Evolutionary conservation across 2,329 filamentous ascomycete species (phyloP).

Genomic region (Fusarium verrucosum): DNA sequence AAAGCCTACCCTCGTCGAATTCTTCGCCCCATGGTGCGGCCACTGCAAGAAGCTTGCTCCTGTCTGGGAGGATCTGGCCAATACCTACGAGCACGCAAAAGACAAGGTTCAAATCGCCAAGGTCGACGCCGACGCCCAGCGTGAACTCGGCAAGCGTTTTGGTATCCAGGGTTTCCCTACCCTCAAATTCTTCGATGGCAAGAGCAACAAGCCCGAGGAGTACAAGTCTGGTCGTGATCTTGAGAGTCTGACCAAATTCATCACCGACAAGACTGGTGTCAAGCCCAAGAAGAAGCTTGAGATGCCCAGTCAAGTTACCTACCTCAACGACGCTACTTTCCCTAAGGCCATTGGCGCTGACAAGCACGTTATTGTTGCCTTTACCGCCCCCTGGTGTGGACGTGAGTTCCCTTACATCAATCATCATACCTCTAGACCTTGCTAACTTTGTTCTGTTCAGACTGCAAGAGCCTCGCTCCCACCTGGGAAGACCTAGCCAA

Average conservation of each 20-base stretch:
- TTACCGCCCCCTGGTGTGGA: slow-evolving; percentile 98
- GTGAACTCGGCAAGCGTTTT: slow-evolving; percentile 83
- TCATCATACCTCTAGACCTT: background rate
- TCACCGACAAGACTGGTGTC: slow-evolving; percentile 86
- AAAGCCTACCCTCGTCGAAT: slow-evolving; percentile 96
- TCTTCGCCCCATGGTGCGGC: slow-evolving; percentile 98
- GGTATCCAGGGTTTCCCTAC: slow-evolving; percentile 96
- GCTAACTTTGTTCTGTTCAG: slow-evolving; percentile 56
- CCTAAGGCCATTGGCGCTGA: slow-evolving; percentile 80
- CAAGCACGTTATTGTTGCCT: slow-evolving; percentile 92
- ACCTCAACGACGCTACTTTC: slow-evolving; percentile 84
- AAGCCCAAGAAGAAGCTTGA: slow-evolving; percentile 81
- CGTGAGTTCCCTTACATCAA: slow-evolving; percentile 70
- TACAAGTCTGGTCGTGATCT: slow-evolving; percentile 89
- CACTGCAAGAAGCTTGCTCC: slow-evolving; percentile 99
- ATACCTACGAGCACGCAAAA: slow-evolving; percentile 74
- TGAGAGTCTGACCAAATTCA: slow-evolving; percentile 82
- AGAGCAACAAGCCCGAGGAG: slow-evolving; percentile 83
- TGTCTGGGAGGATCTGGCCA: slow-evolving; percentile 89
- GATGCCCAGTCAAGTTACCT: slow-evolving; percentile 77
- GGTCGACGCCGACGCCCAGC: slow-evolving; percentile 93
- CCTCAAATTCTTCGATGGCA: slow-evolving; percentile 97
- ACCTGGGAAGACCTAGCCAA: slow-evolving; percentile 87
- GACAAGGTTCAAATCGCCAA: slow-evolving; percentile 88
- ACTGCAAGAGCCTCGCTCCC: slow-evolving; percentile 96